A percentile compares a stretch with the other conserved stretches of the same genome.
Evolutionary conservation across 2,329 filamentous ascomycete genomes (phyloP).

Genomic region (Zymoseptoria ardabiliae): DNA sequence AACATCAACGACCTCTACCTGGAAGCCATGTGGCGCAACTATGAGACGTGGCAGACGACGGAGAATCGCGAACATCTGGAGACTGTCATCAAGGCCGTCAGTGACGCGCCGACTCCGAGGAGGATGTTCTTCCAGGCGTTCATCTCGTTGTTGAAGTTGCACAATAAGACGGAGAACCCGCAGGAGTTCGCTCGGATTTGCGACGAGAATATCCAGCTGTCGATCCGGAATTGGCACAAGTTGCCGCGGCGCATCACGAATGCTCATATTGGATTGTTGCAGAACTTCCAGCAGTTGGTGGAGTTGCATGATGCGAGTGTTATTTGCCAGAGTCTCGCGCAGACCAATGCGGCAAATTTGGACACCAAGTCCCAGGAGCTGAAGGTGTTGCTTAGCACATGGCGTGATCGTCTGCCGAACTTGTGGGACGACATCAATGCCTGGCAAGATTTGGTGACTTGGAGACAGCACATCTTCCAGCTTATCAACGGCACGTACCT

Average conservation of each 20-base stretch:
- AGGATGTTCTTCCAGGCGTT: slow-evolving; percentile 97
- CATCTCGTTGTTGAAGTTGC: slow-evolving; percentile 90
- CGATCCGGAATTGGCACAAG: slow-evolving; percentile 98
- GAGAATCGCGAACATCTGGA: slow-evolving; percentile 86
- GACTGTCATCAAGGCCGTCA: slow-evolving; percentile 89
- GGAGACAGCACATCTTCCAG: slow-evolving; percentile 97
- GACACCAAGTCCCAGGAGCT: slow-evolving; percentile 93
- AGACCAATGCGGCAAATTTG: slow-evolving; percentile 76
- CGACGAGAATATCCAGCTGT: slow-evolving; percentile 94
- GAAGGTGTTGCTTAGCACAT: slow-evolving; percentile 86
- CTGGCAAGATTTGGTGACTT: slow-evolving; percentile 99
- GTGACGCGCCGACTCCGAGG: slow-evolving; percentile 90
- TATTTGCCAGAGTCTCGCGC: slow-evolving; percentile 83
- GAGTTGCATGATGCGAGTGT: slow-evolving; percentile 96
- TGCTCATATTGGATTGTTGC: slow-evolving; percentile 86
- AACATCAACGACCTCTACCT: slow-evolving; percentile 94
- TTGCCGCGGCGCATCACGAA: slow-evolving; percentile 89
- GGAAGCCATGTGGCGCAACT: slow-evolving; percentile 91
- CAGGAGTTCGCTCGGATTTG: slow-evolving; percentile 83
- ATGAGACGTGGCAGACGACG: slow-evolving; percentile 85
- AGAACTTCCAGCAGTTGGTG: slow-evolving; percentile 96
- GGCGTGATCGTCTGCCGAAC: slow-evolving; percentile 91
- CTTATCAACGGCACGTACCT: slow-evolving; percentile 95
- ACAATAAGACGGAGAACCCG: slow-evolving; percentile 74
- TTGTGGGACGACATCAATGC: slow-evolving; percentile 99